Percentiles rank a stretch among this genome's conserved stretches.
These are phyloP conservation scores for Malassezia brasiliensis DNA, from an alignment of 1,284 basidiomycete species.

Conservation along the genomic window DNA sequence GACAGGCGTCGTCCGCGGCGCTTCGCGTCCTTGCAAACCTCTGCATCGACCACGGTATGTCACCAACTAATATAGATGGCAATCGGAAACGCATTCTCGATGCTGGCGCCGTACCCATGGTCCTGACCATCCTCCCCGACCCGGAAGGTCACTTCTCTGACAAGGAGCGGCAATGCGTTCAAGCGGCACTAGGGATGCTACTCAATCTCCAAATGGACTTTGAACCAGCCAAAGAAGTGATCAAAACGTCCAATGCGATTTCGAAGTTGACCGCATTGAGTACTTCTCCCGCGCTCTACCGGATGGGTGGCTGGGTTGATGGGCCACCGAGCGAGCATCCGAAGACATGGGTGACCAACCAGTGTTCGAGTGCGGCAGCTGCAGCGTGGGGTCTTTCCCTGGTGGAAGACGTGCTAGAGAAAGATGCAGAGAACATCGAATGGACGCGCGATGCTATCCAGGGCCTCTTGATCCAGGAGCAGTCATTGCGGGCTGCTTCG, in stretches of 20 bases:
- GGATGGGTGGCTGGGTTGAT: background rate
- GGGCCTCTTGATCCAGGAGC: conserved; percentile 59
- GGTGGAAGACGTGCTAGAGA: background rate
- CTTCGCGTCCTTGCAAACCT: conserved; percentile 12
- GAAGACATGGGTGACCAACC: no score
- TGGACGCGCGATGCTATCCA: conserved; percentile 55
- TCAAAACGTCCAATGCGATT: background rate
- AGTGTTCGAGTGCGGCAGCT: background rate
- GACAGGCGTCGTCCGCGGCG: background rate
- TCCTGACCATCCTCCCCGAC: background rate
- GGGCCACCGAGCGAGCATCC: background rate
- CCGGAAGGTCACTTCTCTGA: background rate
- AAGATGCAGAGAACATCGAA: background rate
- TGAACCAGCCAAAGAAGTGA: background rate
- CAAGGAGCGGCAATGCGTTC: background rate
- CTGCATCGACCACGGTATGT: conserved; percentile 12
- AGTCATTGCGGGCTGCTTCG: conserved; percentile 59
- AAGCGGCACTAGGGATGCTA: conserved; percentile 1
- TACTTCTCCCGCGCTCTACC: background rate
- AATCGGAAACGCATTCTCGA: background rate
- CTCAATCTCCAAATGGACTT: conserved; percentile 13
- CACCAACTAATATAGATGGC: background rate
- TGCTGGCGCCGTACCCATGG: background rate
- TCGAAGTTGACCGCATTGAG: background rate
- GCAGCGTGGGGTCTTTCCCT: background rate